Evolutionary conservation across 441 rosid genomes (phyloP).

Genomic region (Mallotus repandus): DNA sequence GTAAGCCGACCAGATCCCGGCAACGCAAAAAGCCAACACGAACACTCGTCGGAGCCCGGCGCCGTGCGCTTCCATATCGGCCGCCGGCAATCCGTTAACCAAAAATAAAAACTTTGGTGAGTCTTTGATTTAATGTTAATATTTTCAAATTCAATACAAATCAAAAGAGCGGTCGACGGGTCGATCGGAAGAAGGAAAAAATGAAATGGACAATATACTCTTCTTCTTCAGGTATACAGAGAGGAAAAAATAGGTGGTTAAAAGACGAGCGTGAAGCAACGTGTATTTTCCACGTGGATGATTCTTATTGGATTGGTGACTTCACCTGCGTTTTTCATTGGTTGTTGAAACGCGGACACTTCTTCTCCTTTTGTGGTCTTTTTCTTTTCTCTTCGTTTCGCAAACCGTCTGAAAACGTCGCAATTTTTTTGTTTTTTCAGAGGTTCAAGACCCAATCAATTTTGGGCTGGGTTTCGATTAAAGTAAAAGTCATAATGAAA

Average conservation of each 20-base stretch:
- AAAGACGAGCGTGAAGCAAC: constrained; percentile 42
- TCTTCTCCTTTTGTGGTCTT: not conserved
- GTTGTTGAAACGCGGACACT: constrained; percentile 33
- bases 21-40: constrained; percentile 75
- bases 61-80: constrained; percentile 62
- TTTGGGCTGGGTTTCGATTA: not conserved
- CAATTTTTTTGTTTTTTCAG: not conserved
- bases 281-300: constrained; percentile 61
- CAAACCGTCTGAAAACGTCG: not conserved
- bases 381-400: too few relatives aligned
- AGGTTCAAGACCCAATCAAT: not conserved
- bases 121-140: too few relatives aligned
- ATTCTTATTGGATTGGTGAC: constrained; percentile 41
- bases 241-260: not conserved
- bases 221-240: not conserved
- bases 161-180: not conserved
- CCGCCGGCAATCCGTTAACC: constrained; percentile 23
- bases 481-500: too few relatives aligned
- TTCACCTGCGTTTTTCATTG: constrained; percentile 46
- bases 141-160: not conserved
- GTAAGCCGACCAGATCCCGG: constrained; percentile 96
- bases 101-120: not conserved
- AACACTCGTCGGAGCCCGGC: constrained; percentile 66
- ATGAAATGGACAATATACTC: too few relatives aligned
- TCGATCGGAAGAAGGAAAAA: not conserved